These are phyloP conservation scores for Tripterygium wilfordii DNA, from an alignment of 177 flowering plant species.

Conservation along the genomic window DNA sequence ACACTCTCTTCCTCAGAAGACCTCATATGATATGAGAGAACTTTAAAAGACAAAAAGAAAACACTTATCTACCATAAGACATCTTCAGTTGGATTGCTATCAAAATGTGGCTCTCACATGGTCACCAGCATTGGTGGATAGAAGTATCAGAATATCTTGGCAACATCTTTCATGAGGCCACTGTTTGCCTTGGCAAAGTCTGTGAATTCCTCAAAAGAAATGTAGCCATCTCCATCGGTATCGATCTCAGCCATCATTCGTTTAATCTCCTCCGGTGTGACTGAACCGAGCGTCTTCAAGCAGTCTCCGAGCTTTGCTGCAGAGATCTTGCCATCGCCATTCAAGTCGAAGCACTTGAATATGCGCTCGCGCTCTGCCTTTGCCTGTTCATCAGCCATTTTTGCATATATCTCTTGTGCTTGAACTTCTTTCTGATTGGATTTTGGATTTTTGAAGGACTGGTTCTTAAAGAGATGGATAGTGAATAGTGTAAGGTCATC, in stretches of 20 bases:
- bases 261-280: conserved; percentile 33
- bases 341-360: conserved; percentile 32
- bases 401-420: background rate
- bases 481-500: too few relatives aligned
- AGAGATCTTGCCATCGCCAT: conserved; percentile 34
- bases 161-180: conserved; percentile 62
- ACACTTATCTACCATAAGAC: too few relatives aligned
- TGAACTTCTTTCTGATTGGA: too few relatives aligned
- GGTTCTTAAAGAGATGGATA: too few relatives aligned
- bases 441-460: too few relatives aligned
- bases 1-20: too few relatives aligned
- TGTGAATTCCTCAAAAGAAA: conserved; percentile 47
- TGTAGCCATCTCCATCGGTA: conserved; percentile 63
- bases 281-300: conserved; percentile 39
- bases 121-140: too few relatives aligned
- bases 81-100: too few relatives aligned
- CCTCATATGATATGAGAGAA: too few relatives aligned
- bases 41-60: too few relatives aligned
- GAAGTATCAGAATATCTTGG: conserved; percentile 58
- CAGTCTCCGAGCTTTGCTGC: conserved; percentile 27
- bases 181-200: conserved; percentile 45
- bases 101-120: too few relatives aligned
- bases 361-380: conserved; percentile 31
- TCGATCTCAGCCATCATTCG: conserved; percentile 74
- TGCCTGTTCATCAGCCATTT: conserved; percentile 27